Conservation (phyloP, 371 early-diverging fungal genomes). For the Mortierella sp. region DNA sequence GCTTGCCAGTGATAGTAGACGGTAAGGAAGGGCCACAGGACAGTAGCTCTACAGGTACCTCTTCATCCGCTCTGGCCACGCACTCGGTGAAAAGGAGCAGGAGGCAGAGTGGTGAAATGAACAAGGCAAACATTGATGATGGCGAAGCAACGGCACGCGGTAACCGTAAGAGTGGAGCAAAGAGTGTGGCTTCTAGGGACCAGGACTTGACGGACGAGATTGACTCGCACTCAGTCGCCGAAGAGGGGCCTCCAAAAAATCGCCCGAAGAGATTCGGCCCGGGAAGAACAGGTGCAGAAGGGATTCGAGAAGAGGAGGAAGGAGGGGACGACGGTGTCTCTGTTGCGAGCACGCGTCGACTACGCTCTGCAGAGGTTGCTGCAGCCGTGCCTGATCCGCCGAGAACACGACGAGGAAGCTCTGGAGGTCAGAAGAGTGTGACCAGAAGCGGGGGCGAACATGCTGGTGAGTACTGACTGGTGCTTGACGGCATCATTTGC, state of each 20-base stretch:
- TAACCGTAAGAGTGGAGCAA: not conserved
- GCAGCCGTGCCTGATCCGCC: not conserved
- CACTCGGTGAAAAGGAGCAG: conserved; percentile 3
- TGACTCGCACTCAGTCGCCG: conserved; percentile 6
- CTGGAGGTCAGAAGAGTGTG: conserved; percentile 7
- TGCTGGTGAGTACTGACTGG: conserved; percentile 22
- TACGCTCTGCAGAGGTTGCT: conserved; percentile 28
- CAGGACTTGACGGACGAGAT: not conserved
- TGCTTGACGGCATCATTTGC: not conserved
- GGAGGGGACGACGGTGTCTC: conserved; percentile 2
- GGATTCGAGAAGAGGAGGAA: conserved; percentile 1
- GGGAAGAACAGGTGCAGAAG: not conserved
- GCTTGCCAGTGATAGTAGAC: too few relatives aligned
- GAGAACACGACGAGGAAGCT: conserved; percentile 23
- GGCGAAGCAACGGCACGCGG: not conserved
- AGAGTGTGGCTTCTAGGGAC: conserved; percentile 1
- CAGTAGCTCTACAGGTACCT: too few relatives aligned
- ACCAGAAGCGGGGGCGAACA: conserved; percentile 10
- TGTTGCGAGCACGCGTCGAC: conserved; percentile 15
- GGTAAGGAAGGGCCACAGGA: too few relatives aligned
- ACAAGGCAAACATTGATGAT: not conserved
- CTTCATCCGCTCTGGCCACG: not conserved
- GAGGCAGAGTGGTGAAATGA: conserved; percentile 9
- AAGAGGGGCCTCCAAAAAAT: conserved; percentile 28
- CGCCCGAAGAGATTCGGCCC: conserved; percentile 12